Evolutionary conservation across 2,329 filamentous ascomycete species (phyloP), one percentile per base, ranked within the genome.

Genomic region (Fusarium poae): DNA sequence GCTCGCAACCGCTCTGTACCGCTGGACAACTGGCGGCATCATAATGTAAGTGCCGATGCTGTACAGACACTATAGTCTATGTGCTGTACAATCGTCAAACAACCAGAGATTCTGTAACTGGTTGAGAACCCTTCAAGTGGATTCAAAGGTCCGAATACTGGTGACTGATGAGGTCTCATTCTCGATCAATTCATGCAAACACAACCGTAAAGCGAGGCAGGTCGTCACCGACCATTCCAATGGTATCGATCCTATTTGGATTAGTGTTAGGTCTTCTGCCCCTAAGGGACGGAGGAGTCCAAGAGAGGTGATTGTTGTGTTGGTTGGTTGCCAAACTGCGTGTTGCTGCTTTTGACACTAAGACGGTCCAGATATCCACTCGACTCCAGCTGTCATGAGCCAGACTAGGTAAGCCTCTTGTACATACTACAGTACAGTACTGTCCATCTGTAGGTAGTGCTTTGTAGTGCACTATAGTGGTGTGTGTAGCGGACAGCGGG

Each of bases 321-420:
- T 68, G 57, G 56, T 48, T 50, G 48, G 32, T 39, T 50, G 48
- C 23, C 32, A 50, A 56, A 44, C 44, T 54, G 54, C 58, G 62
- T 55, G 42, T 48, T 52, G 30, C 48, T 68, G 60, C 63, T 63
- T 72, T 56, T 61, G 51, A 46, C 48, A 50, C 48, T 50, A 50
- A 50, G 16, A 50, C 48, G 20, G 32, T 51, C 25, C 37, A 64
- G 58, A 57, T 52, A 72, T 53, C 67, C 69, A 67, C 71, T 45
- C 30, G 54, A 61, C 58, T 45, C 72, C 65, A 70, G 64, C 62
- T 73, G 70, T 63, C 72, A 73, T 64, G 62, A 68, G 68, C 49
- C 68, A 55, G 55, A 59, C 70, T 50, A 39, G 48, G 48, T n/a
- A 65, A 63, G 65, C 54, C 65, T 55, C 54, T 66, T 58, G 56